A percentile compares a stretch with the other conserved stretches of the same genome.
These are phyloP conservation scores for Paspalum vaginatum DNA, from an alignment of 176 grass and related monocot species.

Conservation along the genomic window DNA sequence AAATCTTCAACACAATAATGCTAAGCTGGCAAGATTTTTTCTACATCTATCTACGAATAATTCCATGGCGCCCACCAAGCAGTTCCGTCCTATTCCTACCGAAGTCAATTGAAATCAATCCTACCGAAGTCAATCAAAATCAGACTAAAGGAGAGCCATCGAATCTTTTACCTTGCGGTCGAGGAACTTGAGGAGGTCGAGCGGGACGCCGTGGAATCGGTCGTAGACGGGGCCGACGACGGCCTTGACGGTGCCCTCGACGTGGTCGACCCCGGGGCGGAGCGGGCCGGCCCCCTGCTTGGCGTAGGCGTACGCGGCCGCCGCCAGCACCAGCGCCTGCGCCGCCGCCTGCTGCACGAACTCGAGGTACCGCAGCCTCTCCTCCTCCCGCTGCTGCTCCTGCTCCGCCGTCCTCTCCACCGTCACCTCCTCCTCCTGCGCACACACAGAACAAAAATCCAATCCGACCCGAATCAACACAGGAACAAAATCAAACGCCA, in stretches of 20 bases:
- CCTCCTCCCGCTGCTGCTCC: slow-evolving; percentile 37
- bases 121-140: neutral
- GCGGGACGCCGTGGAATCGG: slow-evolving; percentile 66
- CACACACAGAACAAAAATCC: neutral
- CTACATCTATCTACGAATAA: no score
- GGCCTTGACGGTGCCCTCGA: slow-evolving; percentile 83
- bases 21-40: no score
- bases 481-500: no score
- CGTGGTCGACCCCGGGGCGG: slow-evolving; percentile 73
- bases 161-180: slow-evolving; percentile 67
- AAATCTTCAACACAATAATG: no score
- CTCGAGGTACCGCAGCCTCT: slow-evolving; percentile 83
- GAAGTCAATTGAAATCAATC: neutral
- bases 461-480: slow-evolving; percentile 2
- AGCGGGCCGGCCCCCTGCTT: slow-evolving; percentile 81
- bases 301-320: slow-evolving; percentile 66
- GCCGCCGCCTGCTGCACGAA: slow-evolving; percentile 77
- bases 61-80: no score
- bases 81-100: no score
- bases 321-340: slow-evolving; percentile 62
- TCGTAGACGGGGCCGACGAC: slow-evolving; percentile 86
- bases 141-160: no score
- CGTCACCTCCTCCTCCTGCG: slow-evolving; percentile 45
- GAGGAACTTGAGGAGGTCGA: slow-evolving; percentile 75
- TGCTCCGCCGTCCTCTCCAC: slow-evolving; percentile 42